Percentiles rank a stretch among this genome's conserved stretches.
phyloP scores from a whole-genome alignment of 1,139 yeast species.

The Yamadazyma conglobata region DNA sequence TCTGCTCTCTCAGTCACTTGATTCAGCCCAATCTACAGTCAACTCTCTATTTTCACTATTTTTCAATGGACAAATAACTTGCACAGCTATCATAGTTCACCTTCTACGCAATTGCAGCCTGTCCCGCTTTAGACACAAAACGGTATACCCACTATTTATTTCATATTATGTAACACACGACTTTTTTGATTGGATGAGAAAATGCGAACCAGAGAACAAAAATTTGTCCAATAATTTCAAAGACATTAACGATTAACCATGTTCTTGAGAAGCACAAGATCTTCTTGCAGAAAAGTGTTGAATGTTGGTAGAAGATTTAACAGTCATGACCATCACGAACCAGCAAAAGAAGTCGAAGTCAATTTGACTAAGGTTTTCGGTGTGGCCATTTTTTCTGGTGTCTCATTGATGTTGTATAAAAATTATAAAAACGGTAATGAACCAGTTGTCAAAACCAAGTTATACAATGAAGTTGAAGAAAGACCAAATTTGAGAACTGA shows the following conservation, averaged over 20 bases:
- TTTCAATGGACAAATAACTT: no score
- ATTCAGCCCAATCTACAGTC: no score
- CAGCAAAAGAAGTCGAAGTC: conserved; percentile 35
- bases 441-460: conserved; percentile 38
- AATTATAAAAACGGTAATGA: conserved; percentile 33
- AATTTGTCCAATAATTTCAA: conserved; percentile 14
- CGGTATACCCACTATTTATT: no score
- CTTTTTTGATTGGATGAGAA: conserved; percentile 9
- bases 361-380: conserved; percentile 42
- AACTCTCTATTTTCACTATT: no score
- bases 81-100: no score
- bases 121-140: no score
- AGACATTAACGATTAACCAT: conserved; percentile 12
- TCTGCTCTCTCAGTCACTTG: no score
- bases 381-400: conserved; percentile 40
- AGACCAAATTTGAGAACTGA: conserved; percentile 38
- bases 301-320: conserved; percentile 28
- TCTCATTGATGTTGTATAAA: conserved; percentile 35
- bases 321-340: conserved; percentile 28
- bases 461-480: conserved; percentile 38
- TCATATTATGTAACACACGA: no score
- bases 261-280: conserved; percentile 14
- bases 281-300: conserved; percentile 7
- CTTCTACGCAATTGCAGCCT: no score
- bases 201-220: conserved; percentile 4